Conservation (phyloP, 2,329 filamentous ascomycete species). For the Didymella sp. region DNA sequence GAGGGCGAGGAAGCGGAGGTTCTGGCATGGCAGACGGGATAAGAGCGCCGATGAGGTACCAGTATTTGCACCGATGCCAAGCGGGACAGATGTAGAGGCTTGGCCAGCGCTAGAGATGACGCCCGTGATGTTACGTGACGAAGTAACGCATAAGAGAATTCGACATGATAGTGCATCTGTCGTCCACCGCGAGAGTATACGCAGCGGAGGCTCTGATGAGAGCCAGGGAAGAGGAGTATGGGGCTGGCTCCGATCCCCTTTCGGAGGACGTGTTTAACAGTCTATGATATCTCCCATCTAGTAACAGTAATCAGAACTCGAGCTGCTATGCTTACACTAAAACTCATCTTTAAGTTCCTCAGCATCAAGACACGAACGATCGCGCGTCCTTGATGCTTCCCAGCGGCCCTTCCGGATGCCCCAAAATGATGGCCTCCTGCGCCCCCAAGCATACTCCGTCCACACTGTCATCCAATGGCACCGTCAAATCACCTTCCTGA, state of each 20-base stretch:
- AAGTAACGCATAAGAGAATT: neutral
- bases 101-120: neutral
- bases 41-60: neutral
- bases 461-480: conserved; percentile 27
- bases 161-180: neutral
- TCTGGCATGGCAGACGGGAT: neutral
- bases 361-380: neutral
- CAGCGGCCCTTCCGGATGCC: conserved; percentile 23
- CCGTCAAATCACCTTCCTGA: conserved; percentile 31
- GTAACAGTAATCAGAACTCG: neutral
- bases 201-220: neutral
- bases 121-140: neutral
- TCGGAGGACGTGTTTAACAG: neutral
- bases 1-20: neutral
- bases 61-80: neutral
- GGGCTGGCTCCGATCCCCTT: neutral
- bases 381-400: conserved; percentile 3
- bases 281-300: neutral
- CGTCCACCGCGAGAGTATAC: neutral
- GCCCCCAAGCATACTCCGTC: conserved; percentile 24
- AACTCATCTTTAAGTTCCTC: no score
- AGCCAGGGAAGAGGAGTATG: neutral
- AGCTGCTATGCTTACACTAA: neutral
- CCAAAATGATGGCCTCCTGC: conserved; percentile 35
- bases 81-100: neutral